Conservation (phyloP, 257 asterid species). For the Fraxinus quadrangulata region DNA sequence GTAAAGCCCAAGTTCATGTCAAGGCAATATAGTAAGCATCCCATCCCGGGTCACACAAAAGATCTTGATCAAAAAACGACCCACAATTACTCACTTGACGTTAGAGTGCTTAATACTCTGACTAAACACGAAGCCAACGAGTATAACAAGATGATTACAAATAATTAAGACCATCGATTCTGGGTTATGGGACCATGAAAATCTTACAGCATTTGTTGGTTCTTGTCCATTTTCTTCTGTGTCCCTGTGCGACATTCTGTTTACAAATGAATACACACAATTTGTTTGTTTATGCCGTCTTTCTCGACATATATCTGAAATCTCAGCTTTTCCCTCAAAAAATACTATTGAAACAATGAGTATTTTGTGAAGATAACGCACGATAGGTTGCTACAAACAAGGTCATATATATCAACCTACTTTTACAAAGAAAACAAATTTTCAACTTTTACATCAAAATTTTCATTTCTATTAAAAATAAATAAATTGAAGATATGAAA, state of each 20-base stretch:
- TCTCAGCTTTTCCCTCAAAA: conserved; percentile 36
- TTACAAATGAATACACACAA: neutral
- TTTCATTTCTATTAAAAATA: neutral
- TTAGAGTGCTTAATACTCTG: too few relatives aligned
- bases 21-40: too few relatives aligned
- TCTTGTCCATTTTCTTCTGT: neutral
- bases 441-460: neutral
- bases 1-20: too few relatives aligned
- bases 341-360: conserved; percentile 4
- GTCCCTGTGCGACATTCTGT: neutral
- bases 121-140: too few relatives aligned
- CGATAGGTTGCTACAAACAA: conserved; percentile 28
- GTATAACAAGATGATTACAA: too few relatives aligned
- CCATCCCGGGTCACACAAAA: too few relatives aligned
- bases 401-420: conserved; percentile 24
- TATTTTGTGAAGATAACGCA: conserved; percentile 12
- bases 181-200: neutral
- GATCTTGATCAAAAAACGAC: too few relatives aligned
- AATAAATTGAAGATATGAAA: too few relatives aligned
- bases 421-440: neutral
- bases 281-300: conserved; percentile 34
- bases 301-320: conserved; percentile 33
- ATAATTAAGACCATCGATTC: neutral
- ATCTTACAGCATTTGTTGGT: neutral
- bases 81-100: too few relatives aligned